Conservation (phyloP, 192 early-diverging fungal genomes). For the Mortierella antarctica region DNA sequence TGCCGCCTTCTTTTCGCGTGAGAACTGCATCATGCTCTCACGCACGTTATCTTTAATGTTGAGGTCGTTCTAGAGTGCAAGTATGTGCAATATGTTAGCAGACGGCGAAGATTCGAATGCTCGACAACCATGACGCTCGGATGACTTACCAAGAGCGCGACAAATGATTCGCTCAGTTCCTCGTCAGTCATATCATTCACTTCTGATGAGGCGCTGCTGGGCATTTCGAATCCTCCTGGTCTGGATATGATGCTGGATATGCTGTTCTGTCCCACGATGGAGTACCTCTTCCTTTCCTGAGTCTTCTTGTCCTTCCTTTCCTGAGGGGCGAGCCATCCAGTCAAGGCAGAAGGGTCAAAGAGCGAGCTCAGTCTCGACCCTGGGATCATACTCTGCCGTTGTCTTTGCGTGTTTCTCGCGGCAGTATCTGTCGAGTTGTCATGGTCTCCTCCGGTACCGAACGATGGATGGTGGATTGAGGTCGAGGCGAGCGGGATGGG, state of each 20-base stretch:
- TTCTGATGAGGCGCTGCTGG: constrained; percentile 4
- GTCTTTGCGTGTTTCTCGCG: constrained; percentile 15
- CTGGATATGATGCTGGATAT: constrained; percentile 33
- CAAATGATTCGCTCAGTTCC: constrained; percentile 27
- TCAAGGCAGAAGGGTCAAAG: constrained; percentile 38
- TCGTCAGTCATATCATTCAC: constrained; percentile 37
- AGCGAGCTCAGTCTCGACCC: constrained; percentile 47
- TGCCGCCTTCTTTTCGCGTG: constrained; percentile 48
- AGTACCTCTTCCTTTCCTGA: constrained; percentile 32
- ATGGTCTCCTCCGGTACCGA: neutral
- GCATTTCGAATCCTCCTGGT: constrained; percentile 14
- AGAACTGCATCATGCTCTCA: constrained; percentile 52
- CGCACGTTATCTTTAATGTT: constrained; percentile 56
- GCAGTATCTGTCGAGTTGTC: constrained; percentile 15
- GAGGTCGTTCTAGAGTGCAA: constrained; percentile 48
- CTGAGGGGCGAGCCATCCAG: constrained; percentile 42
- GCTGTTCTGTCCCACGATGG: constrained; percentile 29
- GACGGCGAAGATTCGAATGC: neutral
- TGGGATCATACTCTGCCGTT: constrained; percentile 50
- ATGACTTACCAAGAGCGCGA: constrained; percentile 19
- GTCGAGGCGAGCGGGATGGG: constrained; percentile 41
- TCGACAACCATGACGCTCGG: neutral
- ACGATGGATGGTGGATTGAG: constrained; percentile 45
- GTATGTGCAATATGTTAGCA: neutral
- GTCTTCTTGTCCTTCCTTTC: neutral